These are phyloP conservation scores for Lactarius pseudohatsudake DNA, from an alignment of 768 basidiomycete species.

Conservation along the genomic window DNA sequence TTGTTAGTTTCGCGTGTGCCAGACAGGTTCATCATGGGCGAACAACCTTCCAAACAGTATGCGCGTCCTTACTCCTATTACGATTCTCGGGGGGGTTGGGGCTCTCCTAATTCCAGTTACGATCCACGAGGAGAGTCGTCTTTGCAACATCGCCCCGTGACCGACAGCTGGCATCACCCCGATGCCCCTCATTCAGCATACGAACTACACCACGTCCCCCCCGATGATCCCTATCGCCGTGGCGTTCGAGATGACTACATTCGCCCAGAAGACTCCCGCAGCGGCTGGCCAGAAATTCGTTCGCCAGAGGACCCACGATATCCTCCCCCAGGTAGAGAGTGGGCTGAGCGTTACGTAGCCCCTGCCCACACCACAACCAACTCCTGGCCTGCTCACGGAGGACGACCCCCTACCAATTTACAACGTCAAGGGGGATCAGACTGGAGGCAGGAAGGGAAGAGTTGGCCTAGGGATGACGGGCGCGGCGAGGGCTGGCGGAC, in stretches of 20 bases:
- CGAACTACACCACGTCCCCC: slow-evolving; percentile 35
- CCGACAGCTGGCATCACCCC: slow-evolving; percentile 51
- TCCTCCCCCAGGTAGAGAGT: slow-evolving; percentile 21
- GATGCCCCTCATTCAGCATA: slow-evolving; percentile 40
- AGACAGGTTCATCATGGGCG: slow-evolving; percentile 39
- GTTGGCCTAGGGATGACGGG: slow-evolving; percentile 46
- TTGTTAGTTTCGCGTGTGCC: slow-evolving; percentile 43
- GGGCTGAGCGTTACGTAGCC: slow-evolving; percentile 21
- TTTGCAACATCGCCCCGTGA: slow-evolving; percentile 53
- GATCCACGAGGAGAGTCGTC: slow-evolving; percentile 52
- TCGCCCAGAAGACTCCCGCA: slow-evolving; percentile 25
- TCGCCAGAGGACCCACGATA: slow-evolving; percentile 23
- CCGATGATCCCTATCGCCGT: slow-evolving; percentile 51
- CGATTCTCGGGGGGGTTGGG: slow-evolving; percentile 47
- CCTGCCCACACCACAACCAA: slow-evolving; percentile 14
- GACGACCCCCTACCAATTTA: slow-evolving; percentile 18
- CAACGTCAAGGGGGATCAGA: slow-evolving; percentile 25
- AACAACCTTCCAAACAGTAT: slow-evolving; percentile 53
- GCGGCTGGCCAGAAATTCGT: slow-evolving; percentile 21
- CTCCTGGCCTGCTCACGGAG: slow-evolving; percentile 20
- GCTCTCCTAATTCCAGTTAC: slow-evolving; percentile 41
- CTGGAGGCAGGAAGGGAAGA: slow-evolving; percentile 35
- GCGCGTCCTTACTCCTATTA: slow-evolving; percentile 44
- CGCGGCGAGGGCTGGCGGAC: slow-evolving; percentile 41
- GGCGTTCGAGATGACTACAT: slow-evolving; percentile 34